Conservation (phyloP, 2,329 filamentous ascomycete genomes). For the Monilinia fructigena region DNA sequence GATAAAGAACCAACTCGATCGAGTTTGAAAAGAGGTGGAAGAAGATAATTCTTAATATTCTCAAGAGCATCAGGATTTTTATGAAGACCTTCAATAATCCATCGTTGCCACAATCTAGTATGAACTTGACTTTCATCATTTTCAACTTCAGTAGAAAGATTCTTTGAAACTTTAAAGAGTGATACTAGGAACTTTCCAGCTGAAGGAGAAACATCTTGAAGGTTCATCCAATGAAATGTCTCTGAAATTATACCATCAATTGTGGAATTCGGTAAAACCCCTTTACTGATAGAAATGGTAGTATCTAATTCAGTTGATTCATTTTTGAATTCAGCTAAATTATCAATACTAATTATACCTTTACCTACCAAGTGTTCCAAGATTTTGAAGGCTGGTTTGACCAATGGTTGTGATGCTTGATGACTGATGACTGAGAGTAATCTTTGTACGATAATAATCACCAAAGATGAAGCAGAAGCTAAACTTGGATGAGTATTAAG, state of each 20-base stretch:
- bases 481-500: constrained; percentile 51
- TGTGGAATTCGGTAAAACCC: constrained; percentile 21
- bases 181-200: constrained; percentile 62
- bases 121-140: constrained; percentile 41
- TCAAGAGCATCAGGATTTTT: constrained; percentile 55
- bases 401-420: constrained; percentile 60
- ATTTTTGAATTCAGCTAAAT: constrained; percentile 27
- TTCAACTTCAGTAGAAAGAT: constrained; percentile 31
- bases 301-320: not conserved
- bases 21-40: constrained; percentile 60
- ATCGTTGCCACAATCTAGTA: constrained; percentile 51
- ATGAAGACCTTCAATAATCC: constrained; percentile 53
- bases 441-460: constrained; percentile 49
- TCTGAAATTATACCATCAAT: constrained; percentile 52
- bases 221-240: constrained; percentile 55
- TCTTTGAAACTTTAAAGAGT: constrained; percentile 50
- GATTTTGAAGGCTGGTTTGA: constrained; percentile 68
- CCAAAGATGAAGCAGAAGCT: constrained; percentile 45
- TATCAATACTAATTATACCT: constrained; percentile 47
- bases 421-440: constrained; percentile 60
- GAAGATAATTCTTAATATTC: constrained; percentile 62
- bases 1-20: constrained; percentile 53
- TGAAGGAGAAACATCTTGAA: constrained; percentile 57
- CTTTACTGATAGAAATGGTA: not conserved
- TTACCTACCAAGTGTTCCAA: constrained; percentile 66